Conservation (phyloP, 2,329 filamentous ascomycete genomes). For the Thermoascus crustaceus region DNA sequence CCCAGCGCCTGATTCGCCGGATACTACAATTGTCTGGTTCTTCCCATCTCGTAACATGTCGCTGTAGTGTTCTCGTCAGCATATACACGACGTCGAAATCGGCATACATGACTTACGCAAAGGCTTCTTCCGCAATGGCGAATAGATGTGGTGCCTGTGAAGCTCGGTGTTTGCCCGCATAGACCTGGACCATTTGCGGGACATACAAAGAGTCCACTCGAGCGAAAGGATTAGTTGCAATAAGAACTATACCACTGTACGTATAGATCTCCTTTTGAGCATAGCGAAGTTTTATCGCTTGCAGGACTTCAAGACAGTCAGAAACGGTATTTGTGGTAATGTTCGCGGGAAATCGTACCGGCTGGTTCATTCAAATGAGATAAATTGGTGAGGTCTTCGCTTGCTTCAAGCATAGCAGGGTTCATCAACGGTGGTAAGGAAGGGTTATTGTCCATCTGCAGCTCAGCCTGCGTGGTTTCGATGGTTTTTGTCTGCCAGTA, state of each 20-base stretch:
- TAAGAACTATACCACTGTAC: slow-evolving; percentile 96
- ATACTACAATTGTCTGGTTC: slow-evolving; percentile 99
- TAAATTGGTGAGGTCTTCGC: slow-evolving; percentile 93
- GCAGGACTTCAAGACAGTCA: slow-evolving; percentile 58
- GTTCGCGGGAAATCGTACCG: slow-evolving; percentile 49
- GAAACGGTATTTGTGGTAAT: slow-evolving; percentile 12
- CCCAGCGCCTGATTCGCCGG: slow-evolving; percentile 94
- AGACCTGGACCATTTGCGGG: slow-evolving; percentile 98
- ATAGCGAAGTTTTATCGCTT: slow-evolving; percentile 96
- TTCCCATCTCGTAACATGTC: slow-evolving; percentile 95
- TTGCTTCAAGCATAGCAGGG: slow-evolving; percentile 94
- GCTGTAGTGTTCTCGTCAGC: slow-evolving; percentile 46
- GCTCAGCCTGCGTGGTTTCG: slow-evolving; percentile 65
- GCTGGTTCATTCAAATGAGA: slow-evolving; percentile 98
- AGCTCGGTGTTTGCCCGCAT: slow-evolving; percentile 91
- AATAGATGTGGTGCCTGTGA: slow-evolving; percentile 97
- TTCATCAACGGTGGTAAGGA: slow-evolving; percentile 93
- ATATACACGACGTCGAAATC: slow-evolving; percentile 1
- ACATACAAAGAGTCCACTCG: slow-evolving; percentile 97
- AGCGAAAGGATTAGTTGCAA: slow-evolving; percentile 96
- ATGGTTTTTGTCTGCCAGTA: slow-evolving; percentile 63
- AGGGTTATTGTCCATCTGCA: slow-evolving; percentile 68
- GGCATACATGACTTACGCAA: slow-evolving; percentile 58
- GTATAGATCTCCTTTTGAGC: slow-evolving; percentile 99
- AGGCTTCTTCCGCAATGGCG: slow-evolving; percentile 96